Evolutionary conservation across 2,329 filamentous ascomycete species (phyloP).

Genomic region (Talaromyces sp.): DNA sequence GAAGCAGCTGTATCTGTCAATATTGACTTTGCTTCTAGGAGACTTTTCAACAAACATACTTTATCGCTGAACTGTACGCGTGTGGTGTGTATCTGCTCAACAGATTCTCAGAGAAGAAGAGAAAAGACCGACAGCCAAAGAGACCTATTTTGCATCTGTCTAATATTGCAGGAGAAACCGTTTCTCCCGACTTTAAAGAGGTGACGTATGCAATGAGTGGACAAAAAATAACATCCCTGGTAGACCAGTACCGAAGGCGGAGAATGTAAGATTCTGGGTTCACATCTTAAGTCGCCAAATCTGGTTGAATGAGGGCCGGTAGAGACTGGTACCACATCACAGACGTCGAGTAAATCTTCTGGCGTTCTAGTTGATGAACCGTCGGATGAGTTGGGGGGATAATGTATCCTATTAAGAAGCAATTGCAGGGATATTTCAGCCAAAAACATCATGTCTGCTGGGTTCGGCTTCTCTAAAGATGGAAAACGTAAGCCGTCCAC

Average conservation of each 20-base stretch:
- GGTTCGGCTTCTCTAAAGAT: constrained; percentile 16
- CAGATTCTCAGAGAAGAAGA: not conserved
- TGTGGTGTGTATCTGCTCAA: not conserved
- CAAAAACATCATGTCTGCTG: constrained; percentile 18
- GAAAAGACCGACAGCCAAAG: constrained; percentile 21
- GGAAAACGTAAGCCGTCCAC: constrained; percentile 27
- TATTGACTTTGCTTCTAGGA: not conserved
- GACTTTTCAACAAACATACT: not conserved
- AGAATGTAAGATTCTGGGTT: constrained; percentile 23
- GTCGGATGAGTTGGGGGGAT: constrained; percentile 22
- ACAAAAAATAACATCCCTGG: constrained; percentile 28
- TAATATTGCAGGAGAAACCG: constrained; percentile 16
- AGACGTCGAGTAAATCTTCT: constrained; percentile 7
- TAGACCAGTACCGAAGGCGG: constrained; percentile 28
- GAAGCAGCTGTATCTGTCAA: not conserved
- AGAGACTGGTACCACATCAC: constrained; percentile 29
- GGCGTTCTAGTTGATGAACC: not conserved
- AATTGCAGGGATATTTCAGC: constrained; percentile 28
- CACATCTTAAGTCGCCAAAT: constrained; percentile 12
- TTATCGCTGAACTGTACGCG: not conserved
- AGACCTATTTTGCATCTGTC: constrained; percentile 26
- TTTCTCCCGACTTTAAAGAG: constrained; percentile 9
- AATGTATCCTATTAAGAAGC: constrained; percentile 28
- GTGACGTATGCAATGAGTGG: constrained; percentile 27
- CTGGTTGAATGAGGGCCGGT: constrained; percentile 23